Base-by-base conservation (phyloP, 768 basidiomycete species). In the Kwoniella dendrophila region DNA sequence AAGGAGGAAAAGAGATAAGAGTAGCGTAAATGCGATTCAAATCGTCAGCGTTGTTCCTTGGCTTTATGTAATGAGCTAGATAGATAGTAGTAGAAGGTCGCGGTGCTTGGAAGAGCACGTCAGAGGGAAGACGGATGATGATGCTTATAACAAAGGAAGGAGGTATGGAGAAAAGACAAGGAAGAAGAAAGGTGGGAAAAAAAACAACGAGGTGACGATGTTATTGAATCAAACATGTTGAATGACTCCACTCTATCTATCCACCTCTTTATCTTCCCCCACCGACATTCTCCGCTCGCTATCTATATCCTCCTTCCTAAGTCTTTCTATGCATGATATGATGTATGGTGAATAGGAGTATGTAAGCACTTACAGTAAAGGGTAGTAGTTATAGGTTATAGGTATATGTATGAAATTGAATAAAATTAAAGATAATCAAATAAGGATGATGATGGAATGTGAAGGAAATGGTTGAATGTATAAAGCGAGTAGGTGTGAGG, bases 191-290 rank as follows among this genome's bases (percentile, higher is more conserved):
- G 20, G 24, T 33, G 14, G n/a, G n/a, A n/a, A n/a, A n/a, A n/a
- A n/a, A n/a, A 47, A 56, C 12, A 27, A 40, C 10, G 53, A 18
- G 26, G 12, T 3, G 12, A 24, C 12, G 38, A 41, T 43, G 41
- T 43, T 43, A 43, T 43, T 20, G 12, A 43, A 14, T 43, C 41
- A 36, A 1, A 24, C 32, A 62, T 27, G 43, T 59, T 58, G 63
- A 29, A 56, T 59, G 60, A 67, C 62, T 67, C 66, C 56, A 67
- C 66, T 52, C 24, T 26, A 51, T 36, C 56, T n/a, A n/a, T n/a
- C n/a, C n/a, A n/a, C n/a, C n/a, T 29, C 30, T 22, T 22, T 44
- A 20, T 32, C 41, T 36, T 36, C 44, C 38, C 34, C 34, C 48
- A 34, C 32, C 61, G 54, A 24, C 29, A 14, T 14, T 43, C 51